phyloP scores from a whole-genome alignment of 352 stramenopile species.

The Pythium volutum region DNA sequence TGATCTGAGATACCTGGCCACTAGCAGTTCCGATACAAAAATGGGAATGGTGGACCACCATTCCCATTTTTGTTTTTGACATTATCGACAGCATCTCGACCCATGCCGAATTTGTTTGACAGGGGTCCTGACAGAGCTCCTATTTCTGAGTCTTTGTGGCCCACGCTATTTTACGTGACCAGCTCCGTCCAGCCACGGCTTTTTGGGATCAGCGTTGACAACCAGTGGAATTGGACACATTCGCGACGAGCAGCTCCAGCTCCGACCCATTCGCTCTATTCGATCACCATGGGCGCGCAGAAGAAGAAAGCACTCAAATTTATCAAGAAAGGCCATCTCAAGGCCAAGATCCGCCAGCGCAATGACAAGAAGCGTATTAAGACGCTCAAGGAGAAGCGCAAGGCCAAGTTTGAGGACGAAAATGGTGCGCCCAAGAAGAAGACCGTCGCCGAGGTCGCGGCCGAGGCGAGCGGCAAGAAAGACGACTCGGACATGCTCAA shows the following conservation, averaged over 20 bases:
- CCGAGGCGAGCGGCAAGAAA: constrained; percentile 32
- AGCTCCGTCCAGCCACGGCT: constrained; percentile 8
- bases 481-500: constrained; percentile 80
- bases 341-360: constrained; percentile 81
- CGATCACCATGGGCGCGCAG: constrained; percentile 44
- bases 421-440: constrained; percentile 35
- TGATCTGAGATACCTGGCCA: too few species aligned
- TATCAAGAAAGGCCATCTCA: constrained; percentile 76
- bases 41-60: background rate
- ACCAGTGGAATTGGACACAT: constrained; percentile 5
- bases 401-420: constrained; percentile 65
- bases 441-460: constrained; percentile 17
- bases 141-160: background rate
- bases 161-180: background rate
- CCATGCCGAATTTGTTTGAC: background rate
- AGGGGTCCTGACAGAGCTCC: background rate
- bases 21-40: too few species aligned
- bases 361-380: constrained; percentile 84
- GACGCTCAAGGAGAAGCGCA: constrained; percentile 68
- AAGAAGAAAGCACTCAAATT: constrained; percentile 89
- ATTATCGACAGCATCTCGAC: background rate
- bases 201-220: constrained; percentile 6
- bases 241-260: background rate
- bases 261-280: background rate
- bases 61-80: background rate